phyloP scores from a whole-genome alignment of 75 land plant genomes.

The Isoetes taiwanensis region DNA sequence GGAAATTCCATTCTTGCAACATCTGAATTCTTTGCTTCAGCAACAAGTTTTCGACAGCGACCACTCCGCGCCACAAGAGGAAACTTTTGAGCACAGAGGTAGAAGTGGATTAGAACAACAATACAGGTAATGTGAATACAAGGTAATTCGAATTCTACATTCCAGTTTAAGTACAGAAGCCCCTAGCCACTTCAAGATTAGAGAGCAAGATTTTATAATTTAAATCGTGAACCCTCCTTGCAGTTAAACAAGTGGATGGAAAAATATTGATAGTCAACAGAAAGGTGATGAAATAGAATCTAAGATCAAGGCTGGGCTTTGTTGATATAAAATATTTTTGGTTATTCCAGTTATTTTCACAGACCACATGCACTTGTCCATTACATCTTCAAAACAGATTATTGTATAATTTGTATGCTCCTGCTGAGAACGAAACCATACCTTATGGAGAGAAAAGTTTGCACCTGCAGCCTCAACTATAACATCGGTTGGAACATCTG shows the following conservation, averaged over 20 bases:
- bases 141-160: not conserved
- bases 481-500: slow-evolving; percentile 3
- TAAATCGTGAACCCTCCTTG: too few relatives aligned
- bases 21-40: not conserved
- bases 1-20: not conserved
- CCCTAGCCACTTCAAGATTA: too few relatives aligned
- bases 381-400: not conserved
- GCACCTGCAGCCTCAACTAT: not conserved
- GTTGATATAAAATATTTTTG: not conserved
- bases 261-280: too few relatives aligned
- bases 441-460: slow-evolving; percentile 4
- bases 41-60: not conserved
- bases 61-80: slow-evolving; percentile 1
- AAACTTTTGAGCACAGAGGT: not conserved
- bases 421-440: not conserved
- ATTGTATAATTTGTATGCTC: not conserved
- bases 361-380: not conserved
- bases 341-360: not conserved
- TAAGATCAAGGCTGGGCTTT: not conserved
- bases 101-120: not conserved
- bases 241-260: not conserved
- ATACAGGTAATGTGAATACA: not conserved
- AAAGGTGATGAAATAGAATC: not conserved
- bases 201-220: too few relatives aligned
- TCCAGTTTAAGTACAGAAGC: not conserved